A percentile compares a stretch with the other conserved stretches of the same genome.
Conservation (phyloP, 2,329 filamentous ascomycete species). For the Pestalotiopsis sp. region DNA sequence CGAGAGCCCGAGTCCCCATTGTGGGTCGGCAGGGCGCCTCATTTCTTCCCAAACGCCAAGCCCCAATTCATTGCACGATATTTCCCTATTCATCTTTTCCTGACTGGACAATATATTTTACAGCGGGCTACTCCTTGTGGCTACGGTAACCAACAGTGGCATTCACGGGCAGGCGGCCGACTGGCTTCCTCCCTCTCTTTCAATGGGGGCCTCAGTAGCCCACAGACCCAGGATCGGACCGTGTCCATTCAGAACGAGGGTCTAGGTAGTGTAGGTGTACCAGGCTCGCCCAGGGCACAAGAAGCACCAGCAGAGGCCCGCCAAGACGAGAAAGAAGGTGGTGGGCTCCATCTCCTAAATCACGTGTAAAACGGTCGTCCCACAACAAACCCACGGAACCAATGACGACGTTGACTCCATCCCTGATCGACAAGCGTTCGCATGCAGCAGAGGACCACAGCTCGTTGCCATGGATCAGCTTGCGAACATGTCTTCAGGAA, state of each 20-base stretch:
- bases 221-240: background rate
- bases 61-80: background rate
- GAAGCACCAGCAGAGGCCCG: background rate
- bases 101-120: background rate
- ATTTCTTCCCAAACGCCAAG: conserved; percentile 2
- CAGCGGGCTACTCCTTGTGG: background rate
- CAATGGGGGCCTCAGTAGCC: background rate
- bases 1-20: background rate
- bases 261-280: too few relatives aligned
- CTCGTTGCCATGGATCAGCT: background rate
- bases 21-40: conserved; percentile 2
- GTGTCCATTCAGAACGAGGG: too few relatives aligned
- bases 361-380: conserved; percentile 6
- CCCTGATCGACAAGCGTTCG: background rate
- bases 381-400: background rate
- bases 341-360: background rate
- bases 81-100: background rate
- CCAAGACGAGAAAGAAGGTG: background rate
- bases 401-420: background rate
- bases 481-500: background rate
- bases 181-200: background rate
- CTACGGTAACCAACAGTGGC: background rate
- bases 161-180: background rate
- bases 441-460: background rate
- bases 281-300: background rate